Evolutionary conservation across 2,329 filamentous ascomycete genomes (phyloP), one percentile per base, ranked within the genome.

Genomic region (Alternaria sp.): DNA sequence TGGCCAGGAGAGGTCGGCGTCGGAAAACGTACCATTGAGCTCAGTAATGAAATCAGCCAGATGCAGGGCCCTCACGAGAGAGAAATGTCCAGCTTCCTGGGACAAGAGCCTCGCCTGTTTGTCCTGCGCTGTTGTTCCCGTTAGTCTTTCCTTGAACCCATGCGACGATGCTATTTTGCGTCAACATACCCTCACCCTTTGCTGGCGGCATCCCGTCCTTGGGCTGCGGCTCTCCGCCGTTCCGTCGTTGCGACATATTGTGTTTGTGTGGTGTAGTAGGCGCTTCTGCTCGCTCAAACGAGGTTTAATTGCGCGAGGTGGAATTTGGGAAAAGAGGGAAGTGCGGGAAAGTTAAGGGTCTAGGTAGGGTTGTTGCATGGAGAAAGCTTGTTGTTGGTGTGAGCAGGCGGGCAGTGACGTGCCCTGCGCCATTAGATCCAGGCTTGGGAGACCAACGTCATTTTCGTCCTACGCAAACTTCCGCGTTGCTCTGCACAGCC

Each of bases 31-130:
- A 81, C 92, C 86, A 78, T 96, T 91, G 78, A 94, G 79, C 79
- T 94, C 88, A 30, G 93, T 94, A 81, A 97, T 92, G 71, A 93
- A 83, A 80, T 96, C 88, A 66, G 94, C 89, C 75, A 96, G 84
- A 78, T 97, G 89, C 77, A 95, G 86, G 56, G 82, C 83, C 67
- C 81, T 81, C 54, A 86, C 69, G 65, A 86, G 79, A 42, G 82
- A 84, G 79, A 94, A 94, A 82, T 94, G 91, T 39, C 90, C 89
- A 7, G 86, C 86, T 64, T 92, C 86, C 65, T 87, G 83, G 56
- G 87, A 88, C 43, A 94, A 85, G 44, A 94, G 86, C 67, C 86
- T 85, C 76, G 89, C 91, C 80, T 94, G 91, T 83, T 93, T 94
- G 79, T 93, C 89, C 68, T 87, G 82, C 51, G 84, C 88, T 91